Conservation (phyloP, 2,329 filamentous ascomycete genomes). For the Paraphaeosphaeria sporulosa region DNA sequence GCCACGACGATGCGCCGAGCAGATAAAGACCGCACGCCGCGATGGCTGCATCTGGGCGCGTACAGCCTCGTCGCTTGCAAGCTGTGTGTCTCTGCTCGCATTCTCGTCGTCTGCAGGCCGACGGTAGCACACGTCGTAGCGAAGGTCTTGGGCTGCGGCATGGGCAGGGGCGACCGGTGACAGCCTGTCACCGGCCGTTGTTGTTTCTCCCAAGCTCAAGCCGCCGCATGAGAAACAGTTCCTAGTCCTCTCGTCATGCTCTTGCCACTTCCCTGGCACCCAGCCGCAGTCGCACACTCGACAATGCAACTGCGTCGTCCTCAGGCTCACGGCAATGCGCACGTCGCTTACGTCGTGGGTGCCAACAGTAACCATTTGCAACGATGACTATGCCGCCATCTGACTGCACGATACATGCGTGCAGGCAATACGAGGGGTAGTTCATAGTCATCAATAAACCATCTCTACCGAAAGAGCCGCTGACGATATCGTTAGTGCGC, state of each 20-base stretch:
- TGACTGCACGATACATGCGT: not conserved
- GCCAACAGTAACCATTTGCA: too few species aligned
- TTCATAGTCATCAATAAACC: constrained; percentile 1
- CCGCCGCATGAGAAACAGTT: constrained; percentile 9
- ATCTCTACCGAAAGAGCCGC: constrained; percentile 4
- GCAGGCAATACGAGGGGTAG: not conserved
- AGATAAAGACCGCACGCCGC: not conserved
- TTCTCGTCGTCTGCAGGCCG: not conserved
- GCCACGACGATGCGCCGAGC: not conserved
- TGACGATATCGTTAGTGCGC: not conserved
- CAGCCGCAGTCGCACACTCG: not conserved
- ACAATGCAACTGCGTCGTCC: not conserved
- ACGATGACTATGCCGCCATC: not conserved
- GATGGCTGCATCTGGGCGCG: constrained; percentile 7
- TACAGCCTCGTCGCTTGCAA: not conserved
- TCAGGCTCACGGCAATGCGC: not conserved
- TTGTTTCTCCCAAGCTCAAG: constrained; percentile 5
- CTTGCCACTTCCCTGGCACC: constrained; percentile 1
- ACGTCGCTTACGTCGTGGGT: too few species aligned
- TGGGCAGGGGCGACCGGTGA: not conserved
- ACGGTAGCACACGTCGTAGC: not conserved
- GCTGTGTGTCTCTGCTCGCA: not conserved
- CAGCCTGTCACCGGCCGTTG: not conserved
- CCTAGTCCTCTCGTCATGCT: constrained; percentile 2
- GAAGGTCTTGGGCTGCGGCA: not conserved